A percentile compares a stretch with the other conserved stretches of the same genome.
phyloP scores from a whole-genome alignment of 2,329 filamentous ascomycete genomes.

The Alternaria triticimaculans region DNA sequence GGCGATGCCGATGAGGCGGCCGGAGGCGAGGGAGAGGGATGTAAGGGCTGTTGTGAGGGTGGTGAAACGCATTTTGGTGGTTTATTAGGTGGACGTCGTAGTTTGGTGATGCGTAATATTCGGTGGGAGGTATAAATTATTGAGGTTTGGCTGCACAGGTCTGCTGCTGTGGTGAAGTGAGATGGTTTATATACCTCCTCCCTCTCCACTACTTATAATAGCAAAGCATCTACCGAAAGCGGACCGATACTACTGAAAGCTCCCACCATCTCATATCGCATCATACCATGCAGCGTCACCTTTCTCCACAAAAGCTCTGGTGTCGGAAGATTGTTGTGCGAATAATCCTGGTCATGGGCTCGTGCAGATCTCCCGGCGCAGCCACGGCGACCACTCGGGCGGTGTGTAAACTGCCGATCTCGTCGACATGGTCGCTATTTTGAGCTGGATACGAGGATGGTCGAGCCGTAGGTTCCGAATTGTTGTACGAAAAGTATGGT shows the following conservation, averaged over 20 bases:
- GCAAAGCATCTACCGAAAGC: background rate
- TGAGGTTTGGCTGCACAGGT: background rate
- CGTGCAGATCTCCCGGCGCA: slow-evolving; percentile 8
- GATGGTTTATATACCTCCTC: background rate
- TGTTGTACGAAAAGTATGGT: background rate
- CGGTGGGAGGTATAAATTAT: background rate
- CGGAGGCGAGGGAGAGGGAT: slow-evolving; percentile 32
- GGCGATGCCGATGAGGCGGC: slow-evolving; percentile 54
- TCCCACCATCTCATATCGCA: background rate
- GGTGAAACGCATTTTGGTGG: slow-evolving; percentile 25
- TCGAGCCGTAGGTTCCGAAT: background rate
- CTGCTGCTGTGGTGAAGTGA: too few species aligned
- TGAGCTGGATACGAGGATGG: background rate
- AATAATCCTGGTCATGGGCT: background rate
- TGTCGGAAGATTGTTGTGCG: background rate
- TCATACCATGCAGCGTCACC: background rate
- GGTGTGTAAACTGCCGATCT: background rate
- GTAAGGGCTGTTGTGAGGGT: slow-evolving; percentile 21
- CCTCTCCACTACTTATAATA: background rate
- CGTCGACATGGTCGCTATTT: background rate
- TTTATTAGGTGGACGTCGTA: background rate
- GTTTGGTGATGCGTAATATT: background rate
- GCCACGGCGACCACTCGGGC: slow-evolving; percentile 2
- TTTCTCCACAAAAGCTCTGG: background rate
- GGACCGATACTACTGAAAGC: background rate